phyloP scores from a whole-genome alignment of 2,329 filamentous ascomycete species.

The Tolypocladium endophyticum region DNA sequence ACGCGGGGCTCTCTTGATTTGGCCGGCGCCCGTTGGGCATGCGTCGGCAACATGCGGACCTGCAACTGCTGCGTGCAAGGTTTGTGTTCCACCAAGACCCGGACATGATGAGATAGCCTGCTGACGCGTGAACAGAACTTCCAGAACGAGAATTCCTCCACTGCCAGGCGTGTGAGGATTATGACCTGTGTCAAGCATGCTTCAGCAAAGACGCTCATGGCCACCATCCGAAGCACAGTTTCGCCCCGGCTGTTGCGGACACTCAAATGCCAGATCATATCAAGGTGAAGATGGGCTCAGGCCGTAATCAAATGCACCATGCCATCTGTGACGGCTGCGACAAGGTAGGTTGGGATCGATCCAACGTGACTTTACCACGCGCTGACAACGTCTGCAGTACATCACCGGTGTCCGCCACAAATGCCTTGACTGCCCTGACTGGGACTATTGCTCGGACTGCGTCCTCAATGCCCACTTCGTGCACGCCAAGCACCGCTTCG shows the following conservation, averaged over 20 bases:
- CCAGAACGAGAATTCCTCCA: constrained; percentile 74
- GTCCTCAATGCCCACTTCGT: constrained; percentile 52
- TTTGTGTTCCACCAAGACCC: constrained; percentile 6
- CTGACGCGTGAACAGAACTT: constrained; percentile 38
- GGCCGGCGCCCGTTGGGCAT: constrained; percentile 9
- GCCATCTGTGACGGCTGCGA: constrained; percentile 95
- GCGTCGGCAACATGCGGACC: constrained; percentile 41
- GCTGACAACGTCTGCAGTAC: constrained; percentile 26
- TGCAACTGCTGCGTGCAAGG: constrained; percentile 54
- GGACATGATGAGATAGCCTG: background rate
- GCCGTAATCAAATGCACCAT: constrained; percentile 71
- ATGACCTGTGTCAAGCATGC: constrained; percentile 80
- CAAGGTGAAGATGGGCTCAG: constrained; percentile 59
- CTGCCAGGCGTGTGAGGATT: constrained; percentile 78
- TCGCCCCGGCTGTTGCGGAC: constrained; percentile 56
- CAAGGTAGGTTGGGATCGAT: constrained; percentile 17
- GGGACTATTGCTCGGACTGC: constrained; percentile 85
- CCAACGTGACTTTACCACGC: background rate
- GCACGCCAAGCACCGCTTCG: constrained; percentile 82
- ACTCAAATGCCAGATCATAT: constrained; percentile 51
- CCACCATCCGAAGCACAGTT: constrained; percentile 81
- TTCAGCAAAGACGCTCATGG: constrained; percentile 69
- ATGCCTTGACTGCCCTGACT: constrained; percentile 93
- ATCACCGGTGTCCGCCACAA: constrained; percentile 90
- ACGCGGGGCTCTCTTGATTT: constrained; percentile 9